Evolutionary conservation across 768 basidiomycete genomes (phyloP).

Genomic region (Clavulina sp.): DNA sequence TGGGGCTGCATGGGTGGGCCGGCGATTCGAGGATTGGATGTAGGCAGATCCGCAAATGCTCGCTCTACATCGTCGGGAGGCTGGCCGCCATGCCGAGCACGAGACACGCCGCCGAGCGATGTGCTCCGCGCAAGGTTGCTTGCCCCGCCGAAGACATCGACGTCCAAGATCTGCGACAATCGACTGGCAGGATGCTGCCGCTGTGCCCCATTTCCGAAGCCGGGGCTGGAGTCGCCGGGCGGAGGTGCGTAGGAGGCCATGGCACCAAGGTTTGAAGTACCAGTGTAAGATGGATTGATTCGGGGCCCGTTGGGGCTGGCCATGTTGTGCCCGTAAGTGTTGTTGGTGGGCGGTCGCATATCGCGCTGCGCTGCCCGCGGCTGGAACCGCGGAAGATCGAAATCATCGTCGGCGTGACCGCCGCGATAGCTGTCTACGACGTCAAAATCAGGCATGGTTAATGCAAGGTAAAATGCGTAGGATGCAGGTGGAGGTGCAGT

Average conservation of each 20-base stretch:
- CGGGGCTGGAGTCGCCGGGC: background rate
- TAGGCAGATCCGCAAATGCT: constrained; percentile 9
- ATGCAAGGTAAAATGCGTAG: background rate
- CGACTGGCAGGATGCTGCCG: constrained; percentile 29
- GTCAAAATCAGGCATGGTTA: constrained; percentile 1
- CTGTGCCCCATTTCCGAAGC: constrained; percentile 16
- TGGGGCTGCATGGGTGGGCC: constrained; percentile 12
- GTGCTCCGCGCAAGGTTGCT: constrained; percentile 46
- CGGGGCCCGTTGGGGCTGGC: constrained; percentile 16
- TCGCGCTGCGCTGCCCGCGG: constrained; percentile 29
- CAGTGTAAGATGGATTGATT: constrained; percentile 39
- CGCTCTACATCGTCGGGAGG: constrained; percentile 12
- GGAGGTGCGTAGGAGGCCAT: constrained; percentile 11
- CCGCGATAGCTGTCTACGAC: background rate
- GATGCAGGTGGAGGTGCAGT: no score
- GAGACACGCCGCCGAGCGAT: constrained; percentile 37
- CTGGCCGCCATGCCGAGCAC: constrained; percentile 16
- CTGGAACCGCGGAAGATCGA: constrained; percentile 48
- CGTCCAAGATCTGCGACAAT: constrained; percentile 47
- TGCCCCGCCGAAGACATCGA: constrained; percentile 41
- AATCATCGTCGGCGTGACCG: constrained; percentile 51
- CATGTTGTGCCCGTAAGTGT: no score
- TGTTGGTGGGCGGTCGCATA: no score
- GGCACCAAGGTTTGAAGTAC: constrained; percentile 23
- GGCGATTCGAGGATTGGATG: no score